Base-by-base conservation (phyloP, 2,329 filamentous ascomycete genomes). In the Aspergillus vadensis region DNA sequence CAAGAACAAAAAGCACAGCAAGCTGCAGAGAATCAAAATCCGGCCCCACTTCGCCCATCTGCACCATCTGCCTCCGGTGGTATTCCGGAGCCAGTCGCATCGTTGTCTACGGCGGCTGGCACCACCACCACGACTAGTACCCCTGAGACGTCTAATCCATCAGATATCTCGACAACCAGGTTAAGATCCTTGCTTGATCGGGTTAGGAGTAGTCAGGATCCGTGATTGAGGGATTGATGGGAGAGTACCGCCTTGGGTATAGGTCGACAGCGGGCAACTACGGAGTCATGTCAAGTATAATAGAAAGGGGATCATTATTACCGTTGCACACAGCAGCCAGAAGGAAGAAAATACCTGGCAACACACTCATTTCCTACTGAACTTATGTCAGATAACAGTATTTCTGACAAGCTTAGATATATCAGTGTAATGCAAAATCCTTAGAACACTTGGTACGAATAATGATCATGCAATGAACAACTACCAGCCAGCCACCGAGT, bases 141-240 rank as follows among this genome's bases (percentile, higher is more conserved):
- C 6, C 25, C 30, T 10, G 57, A 63, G 21, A 12, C 49, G 9
- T 60, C 60, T 15, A 19, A 54, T 4, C 32, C 60, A 36, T 36
- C 32, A 19, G 69, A 64, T 32, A 57, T 58, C 39, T 63, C 69
- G 15, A 57, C 55, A 27, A 55, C 65, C 23, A 67, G 67, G 17
- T 52, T 74, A 48, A 65, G 63, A 12, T 63, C 58, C 23, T 62
- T 72, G 17, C 59, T 73, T 49, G 63, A 39, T 52, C 67, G 67
- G 32, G 64, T 65, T 5, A 65, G 66, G 47, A 65, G 65, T 21
- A 58, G 59, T 55, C 43, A 41, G 23, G 47, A 53, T 19, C 27
- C 41, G 53, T 23, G 38, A 48, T 8, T 12, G 25, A 41, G 36
- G 39, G 14, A 25, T 5, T 36, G 32, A 14, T 36, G 32, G 32